Evolutionary conservation across 192 early-diverging fungal species (phyloP).

Genomic region (Coemansia sp.): DNA sequence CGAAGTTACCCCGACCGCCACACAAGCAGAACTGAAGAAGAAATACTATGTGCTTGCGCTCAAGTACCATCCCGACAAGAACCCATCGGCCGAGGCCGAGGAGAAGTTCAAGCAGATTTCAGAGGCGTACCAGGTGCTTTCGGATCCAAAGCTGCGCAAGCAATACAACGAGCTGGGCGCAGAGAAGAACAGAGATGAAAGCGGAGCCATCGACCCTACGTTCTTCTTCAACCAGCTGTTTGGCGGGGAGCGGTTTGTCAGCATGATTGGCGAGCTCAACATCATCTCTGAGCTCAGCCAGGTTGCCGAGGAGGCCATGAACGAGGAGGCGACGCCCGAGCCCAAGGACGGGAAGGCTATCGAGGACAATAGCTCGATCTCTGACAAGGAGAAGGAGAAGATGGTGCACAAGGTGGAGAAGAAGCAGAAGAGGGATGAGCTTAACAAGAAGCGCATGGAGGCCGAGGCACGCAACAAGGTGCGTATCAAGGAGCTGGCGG

Average conservation of each 20-base stretch:
- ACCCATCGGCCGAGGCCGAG: conserved; percentile 56
- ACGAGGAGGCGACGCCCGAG: conserved; percentile 52
- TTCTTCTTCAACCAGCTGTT: conserved; percentile 96
- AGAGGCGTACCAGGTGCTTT: conserved; percentile 95
- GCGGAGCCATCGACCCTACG: conserved; percentile 83
- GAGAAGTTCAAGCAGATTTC: conserved; percentile 91
- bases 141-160: conserved; percentile 84
- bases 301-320: conserved; percentile 64
- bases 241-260: conserved; percentile 96
- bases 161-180: conserved; percentile 87
- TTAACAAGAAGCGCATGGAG: conserved; percentile 63
- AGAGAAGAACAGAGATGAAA: conserved; percentile 59
- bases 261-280: conserved; percentile 97
- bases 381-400: conserved; percentile 38
- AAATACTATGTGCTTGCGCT: conserved; percentile 69
- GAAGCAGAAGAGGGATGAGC: conserved; percentile 62
- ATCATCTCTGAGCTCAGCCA: conserved; percentile 92
- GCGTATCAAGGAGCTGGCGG: conserved; percentile 71
- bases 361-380: conserved; percentile 17
- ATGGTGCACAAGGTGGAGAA: conserved; percentile 57
- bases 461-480: conserved; percentile 59
- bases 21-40: conserved; percentile 87
- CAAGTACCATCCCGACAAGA: conserved; percentile 63
- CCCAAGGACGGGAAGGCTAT: conserved; percentile 31
- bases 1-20: conserved; percentile 71